Percentiles rank a stretch among this genome's conserved stretches.
Conservation (phyloP, 2,329 filamentous ascomycete genomes). For the Dactylellina haptotyla region DNA sequence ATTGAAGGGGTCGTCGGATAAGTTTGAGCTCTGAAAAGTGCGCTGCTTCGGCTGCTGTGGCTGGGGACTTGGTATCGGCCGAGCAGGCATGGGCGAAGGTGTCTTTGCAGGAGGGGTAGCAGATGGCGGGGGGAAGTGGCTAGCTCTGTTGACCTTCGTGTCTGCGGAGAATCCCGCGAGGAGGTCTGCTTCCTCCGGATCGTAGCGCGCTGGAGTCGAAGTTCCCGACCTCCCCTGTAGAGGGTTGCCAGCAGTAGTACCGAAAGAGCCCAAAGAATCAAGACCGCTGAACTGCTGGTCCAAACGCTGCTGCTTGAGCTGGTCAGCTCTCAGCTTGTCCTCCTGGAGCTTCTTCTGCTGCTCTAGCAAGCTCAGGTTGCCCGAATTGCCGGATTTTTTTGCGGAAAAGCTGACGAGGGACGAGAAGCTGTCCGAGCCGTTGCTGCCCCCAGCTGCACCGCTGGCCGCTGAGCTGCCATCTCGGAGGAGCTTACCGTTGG, state of each 20-base stretch:
- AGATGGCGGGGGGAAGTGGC: conserved; percentile 70
- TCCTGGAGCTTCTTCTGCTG: conserved; percentile 77
- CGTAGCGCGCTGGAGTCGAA: conserved; percentile 59
- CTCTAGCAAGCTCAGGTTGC: conserved; percentile 75
- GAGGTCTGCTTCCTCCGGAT: conserved; percentile 67
- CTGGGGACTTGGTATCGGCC: conserved; percentile 28
- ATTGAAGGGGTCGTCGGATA: conserved; percentile 54
- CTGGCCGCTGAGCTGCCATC: conserved; percentile 62
- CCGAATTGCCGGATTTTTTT: conserved; percentile 64
- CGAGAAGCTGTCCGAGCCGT: conserved; percentile 77
- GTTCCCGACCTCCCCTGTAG: conserved; percentile 64
- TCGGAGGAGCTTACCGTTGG: conserved; percentile 57
- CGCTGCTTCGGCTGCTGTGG: neutral
- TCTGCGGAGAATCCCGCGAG: conserved; percentile 75
- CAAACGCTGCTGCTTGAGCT: conserved; percentile 81
- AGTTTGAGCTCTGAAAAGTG: neutral
- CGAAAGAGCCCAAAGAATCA: conserved; percentile 75
- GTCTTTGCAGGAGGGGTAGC: conserved; percentile 61
- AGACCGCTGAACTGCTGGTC: conserved; percentile 60
- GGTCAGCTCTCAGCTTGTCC: conserved; percentile 75
- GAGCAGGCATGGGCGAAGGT: conserved; percentile 34
- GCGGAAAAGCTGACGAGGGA: conserved; percentile 75
- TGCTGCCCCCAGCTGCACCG: conserved; percentile 64
- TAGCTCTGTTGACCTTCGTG: conserved; percentile 74
- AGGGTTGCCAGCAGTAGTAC: conserved; percentile 66